Base-by-base conservation (phyloP, 2,329 filamentous ascomycete genomes). In the Xylariaceae sp. region DNA sequence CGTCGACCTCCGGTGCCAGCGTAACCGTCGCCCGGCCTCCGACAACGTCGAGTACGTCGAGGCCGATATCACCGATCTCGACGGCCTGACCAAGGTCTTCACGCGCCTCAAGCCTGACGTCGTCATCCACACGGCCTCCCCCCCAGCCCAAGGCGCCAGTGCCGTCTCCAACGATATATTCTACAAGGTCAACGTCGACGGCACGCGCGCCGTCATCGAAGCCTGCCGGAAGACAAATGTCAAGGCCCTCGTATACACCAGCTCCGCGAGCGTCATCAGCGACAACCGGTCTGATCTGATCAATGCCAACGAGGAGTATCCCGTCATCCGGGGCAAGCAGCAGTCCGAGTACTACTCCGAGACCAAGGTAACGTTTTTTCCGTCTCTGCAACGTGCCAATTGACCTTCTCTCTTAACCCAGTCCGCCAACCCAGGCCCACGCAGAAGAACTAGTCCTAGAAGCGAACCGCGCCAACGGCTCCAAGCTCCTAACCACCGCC, bases 81-180 rank as follows among this genome's bases (percentile, higher is more conserved):
- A 74, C 44, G 75, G 74, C 50, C 74, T 93, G 52, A 64, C 77
- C 33, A 71, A 75, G 29, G 69, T 88, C 36, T 82, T 97, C 58
- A 66, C 75, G 23, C 72, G 80, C 52, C 74, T 83, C 44, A 79
- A 77, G 58, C 91, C 92, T 17, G 83, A 90, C 62, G 80, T 94
- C 12, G 88, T 98, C 41, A 85, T 97, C 60, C 92, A 98, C 68
- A 95, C 91, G 2, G 93, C 92, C 17, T 88, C 84, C 25, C 87
- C 88, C 32, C 67, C 75, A 20, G 75, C 72, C 48, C 76, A 79
- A 63, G 70, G 77, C 68, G 66, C 65, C 60, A 60, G 73, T 64
- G 68, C 71, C 60, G 67, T 77, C 60, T 67, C 75, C 58, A 74
- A 83, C 53, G 75, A 78, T 16, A 68, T 88, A 27, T 85, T 93